Base-by-base conservation (phyloP, 108 stramenopile species). In the Pseudonitzschia multiseries region DNA sequence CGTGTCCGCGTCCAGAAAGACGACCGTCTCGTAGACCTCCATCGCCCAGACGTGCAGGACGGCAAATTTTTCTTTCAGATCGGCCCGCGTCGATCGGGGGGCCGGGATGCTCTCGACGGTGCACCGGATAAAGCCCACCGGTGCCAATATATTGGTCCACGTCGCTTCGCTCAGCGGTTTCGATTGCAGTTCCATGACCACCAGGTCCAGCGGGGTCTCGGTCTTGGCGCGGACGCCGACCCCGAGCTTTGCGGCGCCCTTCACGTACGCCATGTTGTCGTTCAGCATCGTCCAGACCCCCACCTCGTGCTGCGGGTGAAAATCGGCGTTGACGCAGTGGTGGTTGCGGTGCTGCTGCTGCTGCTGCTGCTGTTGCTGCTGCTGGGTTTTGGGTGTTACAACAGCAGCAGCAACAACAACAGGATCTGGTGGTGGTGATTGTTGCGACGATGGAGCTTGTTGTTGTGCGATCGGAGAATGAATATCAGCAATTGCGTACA, bases 31-130 rank as follows among this genome's bases (percentile, higher is more conserved):
- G 57, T 73, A 73, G 15, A 73, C 64, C 22, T 61, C 46, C 72
- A 73, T 73, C 8, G 72, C 72, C 72, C 72, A 73, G 17, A 73
- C 21, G 46, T 73, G 72, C 53, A 73, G 53, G 12, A 73, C 72
- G n/a, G 63, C 63, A 32, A 73, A 73, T 57, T 73, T 73, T 65
- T 73, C 72, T 18, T 48, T 51, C 0, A 73, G 48, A 22, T 73
- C 72, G 10, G 13, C 42, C 32, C 72, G 44, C 4, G 72, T 73
- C 21, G 48, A 31, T 29, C 18, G 9, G 46, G 72, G 72, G 21
- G 72, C 42, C 28, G 4, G 21, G 33, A 73, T 73, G 18, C 28
- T 20, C 22, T 65, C 42, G 0, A 73, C 72, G n/a, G 63, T 24
- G 28, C 72, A 73, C 5, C 33, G 14, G 15, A 62, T 65, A 26